Conservation (phyloP, 257 asterid species). For the Scutellaria galericulata region DNA sequence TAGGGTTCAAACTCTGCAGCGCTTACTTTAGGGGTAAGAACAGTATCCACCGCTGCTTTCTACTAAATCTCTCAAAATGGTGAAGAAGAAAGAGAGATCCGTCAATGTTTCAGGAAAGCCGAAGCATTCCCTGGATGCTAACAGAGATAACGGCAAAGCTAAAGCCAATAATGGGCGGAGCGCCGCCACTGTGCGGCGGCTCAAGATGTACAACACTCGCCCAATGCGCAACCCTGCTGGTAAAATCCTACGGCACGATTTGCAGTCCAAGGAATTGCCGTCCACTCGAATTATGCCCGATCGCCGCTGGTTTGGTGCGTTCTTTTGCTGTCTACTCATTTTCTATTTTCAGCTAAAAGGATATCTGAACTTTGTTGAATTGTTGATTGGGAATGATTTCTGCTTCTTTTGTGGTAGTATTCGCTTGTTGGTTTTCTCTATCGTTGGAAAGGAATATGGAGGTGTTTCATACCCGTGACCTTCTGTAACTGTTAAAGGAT, state of each 20-base stretch:
- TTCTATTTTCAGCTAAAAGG: not conserved
- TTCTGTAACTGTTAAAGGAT: not conserved
- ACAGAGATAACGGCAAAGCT: constrained; percentile 56
- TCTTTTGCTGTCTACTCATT: not conserved
- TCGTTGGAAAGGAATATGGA: not conserved
- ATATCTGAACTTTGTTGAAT: not conserved
- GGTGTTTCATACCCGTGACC: not conserved
- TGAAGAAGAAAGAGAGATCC: constrained; percentile 73
- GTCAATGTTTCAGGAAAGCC: constrained; percentile 94
- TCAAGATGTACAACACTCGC: constrained; percentile 82
- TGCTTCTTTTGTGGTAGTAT: constrained; percentile 3
- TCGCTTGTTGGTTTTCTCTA: not conserved
- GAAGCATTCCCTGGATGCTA: constrained; percentile 84
- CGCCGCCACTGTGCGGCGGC: constrained; percentile 93
- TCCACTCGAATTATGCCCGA: constrained; percentile 92
- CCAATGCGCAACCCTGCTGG: constrained; percentile 71
- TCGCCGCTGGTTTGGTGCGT: constrained; percentile 93
- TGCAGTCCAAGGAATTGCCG: constrained; percentile 90
- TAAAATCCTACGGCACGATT: constrained; percentile 65
- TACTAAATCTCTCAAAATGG: constrained; percentile 45
- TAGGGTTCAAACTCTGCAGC: not conserved
- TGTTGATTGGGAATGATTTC: not conserved
- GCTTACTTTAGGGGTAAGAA: not conserved
- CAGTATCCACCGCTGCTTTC: constrained; percentile 1
- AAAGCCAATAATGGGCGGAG: constrained; percentile 57